These are phyloP conservation scores for Chaetomiaceae sp. DNA, from an alignment of 2,329 filamentous ascomycete species.

Conservation along the genomic window DNA sequence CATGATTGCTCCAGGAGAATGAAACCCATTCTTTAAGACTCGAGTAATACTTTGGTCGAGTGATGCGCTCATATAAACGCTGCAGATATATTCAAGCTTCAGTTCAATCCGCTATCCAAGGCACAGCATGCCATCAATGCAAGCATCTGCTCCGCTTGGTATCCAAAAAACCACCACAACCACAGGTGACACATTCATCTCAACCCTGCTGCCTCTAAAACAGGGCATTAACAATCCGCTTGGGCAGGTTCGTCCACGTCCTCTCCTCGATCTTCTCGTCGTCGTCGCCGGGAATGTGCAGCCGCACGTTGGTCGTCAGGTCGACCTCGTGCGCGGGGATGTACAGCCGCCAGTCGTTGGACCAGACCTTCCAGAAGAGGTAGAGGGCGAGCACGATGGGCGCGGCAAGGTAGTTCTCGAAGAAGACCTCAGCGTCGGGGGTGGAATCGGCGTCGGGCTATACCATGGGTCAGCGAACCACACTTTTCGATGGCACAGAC, in stretches of 20 bases:
- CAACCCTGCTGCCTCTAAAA: slow-evolving; percentile 26
- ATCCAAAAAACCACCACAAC: no score
- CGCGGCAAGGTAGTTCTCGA: slow-evolving; percentile 53
- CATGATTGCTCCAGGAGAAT: no score
- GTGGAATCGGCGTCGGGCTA: slow-evolving; percentile 34
- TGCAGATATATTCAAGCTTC: no score
- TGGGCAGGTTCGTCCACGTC: slow-evolving; percentile 36
- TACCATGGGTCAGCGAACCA: background rate
- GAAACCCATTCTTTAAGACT: no score
- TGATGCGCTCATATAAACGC: no score
- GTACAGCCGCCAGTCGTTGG: slow-evolving; percentile 51
- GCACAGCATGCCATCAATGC: no score
- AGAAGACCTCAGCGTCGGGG: slow-evolving; percentile 49
- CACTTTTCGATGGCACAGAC: background rate
- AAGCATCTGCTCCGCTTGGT: no score
- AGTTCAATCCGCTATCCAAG: no score
- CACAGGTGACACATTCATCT: no score
- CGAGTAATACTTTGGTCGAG: no score
- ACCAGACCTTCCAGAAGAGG: slow-evolving; percentile 60
- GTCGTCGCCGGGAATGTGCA: slow-evolving; percentile 47
- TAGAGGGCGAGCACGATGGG: slow-evolving; percentile 56
- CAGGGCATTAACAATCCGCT: slow-evolving; percentile 32
- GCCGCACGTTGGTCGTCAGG: slow-evolving; percentile 54
- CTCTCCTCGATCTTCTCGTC: slow-evolving; percentile 28
- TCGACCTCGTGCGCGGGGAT: slow-evolving; percentile 57